These are phyloP conservation scores for Chamaenerion angustifolium DNA, from an alignment of 345 rosid species.

Conservation along the genomic window DNA sequence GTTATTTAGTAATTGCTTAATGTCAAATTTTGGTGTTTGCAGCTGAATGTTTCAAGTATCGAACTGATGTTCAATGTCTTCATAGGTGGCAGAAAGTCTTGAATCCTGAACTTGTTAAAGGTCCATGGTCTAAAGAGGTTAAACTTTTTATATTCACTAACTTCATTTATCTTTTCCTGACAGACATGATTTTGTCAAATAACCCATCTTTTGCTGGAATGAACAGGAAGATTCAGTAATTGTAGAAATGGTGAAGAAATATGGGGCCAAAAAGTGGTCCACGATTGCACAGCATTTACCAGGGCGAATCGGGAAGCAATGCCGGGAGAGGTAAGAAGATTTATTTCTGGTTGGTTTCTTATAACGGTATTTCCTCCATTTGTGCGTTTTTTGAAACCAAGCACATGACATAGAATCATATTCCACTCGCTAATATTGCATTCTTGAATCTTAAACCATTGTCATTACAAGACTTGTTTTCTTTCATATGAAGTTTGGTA, in stretches of 20 bases:
- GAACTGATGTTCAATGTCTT: conserved; percentile 98
- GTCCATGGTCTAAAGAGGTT: conserved; percentile 99
- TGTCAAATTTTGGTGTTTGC: conserved; percentile 20
- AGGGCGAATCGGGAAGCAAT: conserved; percentile 98
- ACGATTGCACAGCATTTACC: conserved; percentile 87
- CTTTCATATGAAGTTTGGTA: neutral
- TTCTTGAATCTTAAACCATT: too few relatives aligned
- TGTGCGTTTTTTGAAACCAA: too few relatives aligned
- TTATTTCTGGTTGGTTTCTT: neutral
- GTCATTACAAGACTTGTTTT: too few relatives aligned
- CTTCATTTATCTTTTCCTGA: conserved; percentile 5
- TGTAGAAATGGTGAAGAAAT: conserved; percentile 59
- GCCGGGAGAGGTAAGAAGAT: conserved; percentile 68
- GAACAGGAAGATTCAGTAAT: conserved; percentile 83
- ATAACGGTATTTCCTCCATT: neutral
- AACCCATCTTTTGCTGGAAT: too few relatives aligned
- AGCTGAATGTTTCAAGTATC: conserved; percentile 98
- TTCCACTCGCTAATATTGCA: too few relatives aligned
- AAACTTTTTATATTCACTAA: conserved; percentile 7
- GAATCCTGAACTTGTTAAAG: conserved; percentile 97
- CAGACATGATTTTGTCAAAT: neutral
- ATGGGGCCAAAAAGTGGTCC: conserved; percentile 98
- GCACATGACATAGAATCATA: neutral
- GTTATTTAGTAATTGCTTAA: conserved; percentile 9
- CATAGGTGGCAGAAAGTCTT: conserved; percentile 99